These are phyloP conservation scores for Asterophora parasitica DNA, from an alignment of 768 basidiomycete species.

Conservation along the genomic window DNA sequence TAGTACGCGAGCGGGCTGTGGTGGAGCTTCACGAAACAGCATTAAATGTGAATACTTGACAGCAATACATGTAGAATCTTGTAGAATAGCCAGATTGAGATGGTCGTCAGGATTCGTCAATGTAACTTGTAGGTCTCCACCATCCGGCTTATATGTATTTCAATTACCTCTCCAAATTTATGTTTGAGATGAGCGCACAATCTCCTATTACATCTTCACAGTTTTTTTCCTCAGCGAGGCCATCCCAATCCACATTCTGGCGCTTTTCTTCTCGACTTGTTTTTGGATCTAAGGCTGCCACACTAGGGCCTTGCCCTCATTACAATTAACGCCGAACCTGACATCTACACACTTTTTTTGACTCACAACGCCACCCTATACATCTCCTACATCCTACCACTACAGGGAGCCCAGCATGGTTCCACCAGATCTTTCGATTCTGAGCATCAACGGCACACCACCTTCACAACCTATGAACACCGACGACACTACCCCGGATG, in stretches of 20 bases:
- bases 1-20: slow-evolving; percentile 69
- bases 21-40: slow-evolving; percentile 71
- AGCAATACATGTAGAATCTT: not conserved
- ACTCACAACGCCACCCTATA: slow-evolving; percentile 9
- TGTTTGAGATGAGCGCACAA: not conserved
- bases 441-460: slow-evolving; percentile 37
- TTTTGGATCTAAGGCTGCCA: no score
- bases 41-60: slow-evolving; percentile 26
- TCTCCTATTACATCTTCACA: not conserved
- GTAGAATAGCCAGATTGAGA: not conserved
- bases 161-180: no score
- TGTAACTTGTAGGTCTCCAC: not conserved
- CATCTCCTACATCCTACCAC: not conserved
- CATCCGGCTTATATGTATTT: not conserved
- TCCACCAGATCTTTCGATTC: slow-evolving; percentile 43
- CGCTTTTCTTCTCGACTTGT: not conserved
- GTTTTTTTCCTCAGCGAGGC: no score
- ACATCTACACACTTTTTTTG: not conserved
- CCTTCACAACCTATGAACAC: slow-evolving; percentile 15
- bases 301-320: not conserved
- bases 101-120: no score
- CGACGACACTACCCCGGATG: slow-evolving; percentile 26
- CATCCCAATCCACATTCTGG: not conserved
- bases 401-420: slow-evolving; percentile 23
- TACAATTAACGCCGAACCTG: not conserved